These are phyloP conservation scores for Cladosporium sphaerospermum DNA, from an alignment of 2,329 filamentous ascomycete species.

Conservation along the genomic window DNA sequence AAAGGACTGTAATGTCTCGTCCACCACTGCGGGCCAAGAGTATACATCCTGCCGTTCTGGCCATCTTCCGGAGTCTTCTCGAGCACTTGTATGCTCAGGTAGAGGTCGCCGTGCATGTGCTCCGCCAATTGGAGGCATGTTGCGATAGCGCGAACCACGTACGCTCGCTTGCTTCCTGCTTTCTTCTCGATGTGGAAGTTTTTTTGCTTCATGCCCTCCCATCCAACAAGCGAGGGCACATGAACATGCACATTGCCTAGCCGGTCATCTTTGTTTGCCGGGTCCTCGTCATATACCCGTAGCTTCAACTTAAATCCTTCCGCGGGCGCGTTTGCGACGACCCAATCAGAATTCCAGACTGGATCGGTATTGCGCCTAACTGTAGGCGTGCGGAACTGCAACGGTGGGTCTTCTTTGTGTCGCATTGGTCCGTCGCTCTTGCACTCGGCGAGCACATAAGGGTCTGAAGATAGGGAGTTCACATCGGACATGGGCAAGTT, in stretches of 20 bases:
- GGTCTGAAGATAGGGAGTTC: conserved; percentile 70
- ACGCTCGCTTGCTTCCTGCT: conserved; percentile 80
- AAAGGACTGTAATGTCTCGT: conserved; percentile 83
- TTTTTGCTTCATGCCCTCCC: conserved; percentile 61
- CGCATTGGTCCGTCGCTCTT: conserved; percentile 62
- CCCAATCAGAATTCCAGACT: conserved; percentile 78
- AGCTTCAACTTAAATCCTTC: conserved; percentile 80
- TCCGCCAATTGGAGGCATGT: conserved; percentile 55
- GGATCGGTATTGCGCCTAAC: conserved; percentile 67
- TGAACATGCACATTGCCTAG: conserved; percentile 77
- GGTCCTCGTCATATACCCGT: conserved; percentile 84
- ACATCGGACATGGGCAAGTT: conserved; percentile 82
- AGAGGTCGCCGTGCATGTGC: conserved; percentile 64
- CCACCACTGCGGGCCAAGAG: conserved; percentile 68
- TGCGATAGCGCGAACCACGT: conserved; percentile 63
- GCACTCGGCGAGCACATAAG: conserved; percentile 73
- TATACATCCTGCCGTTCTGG: conserved; percentile 63
- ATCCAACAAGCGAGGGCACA: conserved; percentile 56
- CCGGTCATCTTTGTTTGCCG: conserved; percentile 76
- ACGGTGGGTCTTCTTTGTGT: conserved; percentile 77
- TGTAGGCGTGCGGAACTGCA: conserved; percentile 70
- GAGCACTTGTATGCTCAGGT: conserved; percentile 70
- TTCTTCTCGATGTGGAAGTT: conserved; percentile 72
- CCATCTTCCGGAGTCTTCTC: conserved; percentile 60
- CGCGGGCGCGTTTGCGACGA: conserved; percentile 77